phyloP scores from a whole-genome alignment of 2,329 filamentous ascomycete species.

The Hortaea werneckii region DNA sequence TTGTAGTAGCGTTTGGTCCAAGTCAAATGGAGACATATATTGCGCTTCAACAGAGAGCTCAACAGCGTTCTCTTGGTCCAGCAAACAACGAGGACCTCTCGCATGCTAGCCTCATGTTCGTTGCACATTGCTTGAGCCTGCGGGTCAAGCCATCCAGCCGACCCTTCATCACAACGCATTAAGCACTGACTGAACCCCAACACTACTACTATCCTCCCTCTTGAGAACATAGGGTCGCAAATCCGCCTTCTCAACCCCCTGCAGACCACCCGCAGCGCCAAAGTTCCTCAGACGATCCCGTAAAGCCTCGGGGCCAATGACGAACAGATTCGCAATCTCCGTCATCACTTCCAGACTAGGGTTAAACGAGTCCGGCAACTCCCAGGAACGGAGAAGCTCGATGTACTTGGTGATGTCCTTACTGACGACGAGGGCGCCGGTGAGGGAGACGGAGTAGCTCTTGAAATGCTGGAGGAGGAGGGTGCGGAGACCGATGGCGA shows the following conservation, averaged over 20 bases:
- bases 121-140: too few relatives aligned
- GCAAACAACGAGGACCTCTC: too few relatives aligned
- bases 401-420: constrained; percentile 95
- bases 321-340: constrained; percentile 92
- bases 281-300: constrained; percentile 39
- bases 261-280: constrained; percentile 27
- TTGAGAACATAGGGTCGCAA: constrained; percentile 76
- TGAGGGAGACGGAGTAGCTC: constrained; percentile 84
- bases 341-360: constrained; percentile 67
- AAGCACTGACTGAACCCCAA: constrained; percentile 75
- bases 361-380: constrained; percentile 47
- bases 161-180: constrained; percentile 43
- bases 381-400: constrained; percentile 74
- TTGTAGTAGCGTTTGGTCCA: too few relatives aligned
- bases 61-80: too few relatives aligned
- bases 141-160: too few relatives aligned
- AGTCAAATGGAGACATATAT: too few relatives aligned
- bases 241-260: constrained; percentile 35
- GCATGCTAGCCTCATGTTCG: too few relatives aligned
- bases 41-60: too few relatives aligned
- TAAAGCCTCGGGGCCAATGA: constrained; percentile 59
- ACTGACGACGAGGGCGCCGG: constrained; percentile 86
- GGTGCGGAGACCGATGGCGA: constrained; percentile 66
- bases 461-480: constrained; percentile 89
- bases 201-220: constrained; percentile 71